Conservation (phyloP, 768 basidiomycete species). For the Kwoniella sp. region DNA sequence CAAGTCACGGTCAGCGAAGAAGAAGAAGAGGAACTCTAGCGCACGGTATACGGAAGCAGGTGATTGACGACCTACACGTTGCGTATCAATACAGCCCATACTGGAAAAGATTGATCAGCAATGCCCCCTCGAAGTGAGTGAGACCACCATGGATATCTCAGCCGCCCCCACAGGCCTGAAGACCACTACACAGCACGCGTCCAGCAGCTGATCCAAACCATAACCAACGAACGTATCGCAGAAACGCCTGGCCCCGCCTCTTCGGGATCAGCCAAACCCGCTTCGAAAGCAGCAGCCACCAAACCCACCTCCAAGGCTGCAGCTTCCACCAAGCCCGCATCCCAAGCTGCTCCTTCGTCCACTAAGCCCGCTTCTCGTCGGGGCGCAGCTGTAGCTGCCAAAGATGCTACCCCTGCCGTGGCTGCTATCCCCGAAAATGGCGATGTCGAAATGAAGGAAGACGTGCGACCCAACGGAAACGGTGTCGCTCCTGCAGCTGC, state of each 20-base stretch:
- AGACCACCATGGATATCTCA: too few species aligned
- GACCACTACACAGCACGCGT: too few species aligned
- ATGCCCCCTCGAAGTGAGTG: constrained; percentile 26
- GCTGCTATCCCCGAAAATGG: constrained; percentile 16
- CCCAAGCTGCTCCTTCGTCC: constrained; percentile 17
- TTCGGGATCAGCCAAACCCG: constrained; percentile 21
- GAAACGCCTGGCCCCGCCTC: constrained; percentile 20
- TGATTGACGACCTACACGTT: background rate
- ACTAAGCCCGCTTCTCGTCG: constrained; percentile 20
- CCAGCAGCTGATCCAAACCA: background rate
- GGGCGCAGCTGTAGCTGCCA: constrained; percentile 6
- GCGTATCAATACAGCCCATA: background rate
- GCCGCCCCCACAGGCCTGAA: too few species aligned
- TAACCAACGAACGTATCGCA: background rate
- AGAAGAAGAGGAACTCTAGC: too few species aligned
- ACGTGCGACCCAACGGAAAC: constrained; percentile 16
- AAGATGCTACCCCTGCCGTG: constrained; percentile 18
- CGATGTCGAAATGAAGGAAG: constrained; percentile 18
- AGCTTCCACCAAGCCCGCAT: constrained; percentile 18
- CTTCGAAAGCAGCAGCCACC: constrained; percentile 4
- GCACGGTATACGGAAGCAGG: too few species aligned
- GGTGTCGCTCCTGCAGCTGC: constrained; percentile 8
- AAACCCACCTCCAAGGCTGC: constrained; percentile 6
- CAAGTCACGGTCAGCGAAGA: too few species aligned
- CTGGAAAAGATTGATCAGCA: background rate